These are phyloP conservation scores for Inosperma sp. DNA, from an alignment of 768 basidiomycete species.

Conservation along the genomic window DNA sequence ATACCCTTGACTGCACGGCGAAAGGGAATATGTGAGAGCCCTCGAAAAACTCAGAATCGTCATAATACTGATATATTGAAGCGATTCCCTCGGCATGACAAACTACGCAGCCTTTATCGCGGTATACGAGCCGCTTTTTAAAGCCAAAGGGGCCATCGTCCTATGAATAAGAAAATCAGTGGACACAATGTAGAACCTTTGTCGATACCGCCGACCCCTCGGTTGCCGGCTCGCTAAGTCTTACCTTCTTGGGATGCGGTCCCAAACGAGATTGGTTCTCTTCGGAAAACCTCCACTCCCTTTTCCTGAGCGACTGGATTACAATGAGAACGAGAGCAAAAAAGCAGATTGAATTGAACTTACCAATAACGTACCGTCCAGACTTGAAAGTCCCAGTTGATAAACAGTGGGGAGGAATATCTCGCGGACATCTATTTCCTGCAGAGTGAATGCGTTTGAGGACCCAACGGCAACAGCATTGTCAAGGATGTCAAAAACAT, in stretches of 20 bases:
- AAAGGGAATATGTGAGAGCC: constrained; percentile 14
- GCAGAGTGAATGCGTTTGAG: constrained; percentile 2
- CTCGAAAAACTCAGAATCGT: constrained; percentile 17
- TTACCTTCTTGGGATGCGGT: constrained; percentile 8
- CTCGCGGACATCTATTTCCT: constrained; percentile 16
- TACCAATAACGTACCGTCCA: constrained; percentile 17
- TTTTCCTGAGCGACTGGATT: constrained; percentile 15
- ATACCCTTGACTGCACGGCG: constrained; percentile 13
- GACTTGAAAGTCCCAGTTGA: constrained; percentile 17
- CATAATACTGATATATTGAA: constrained; percentile 14
- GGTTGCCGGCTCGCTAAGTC: constrained; percentile 8
- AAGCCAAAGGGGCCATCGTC: constrained; percentile 17
- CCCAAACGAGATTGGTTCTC: not conserved
- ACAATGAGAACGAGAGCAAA: constrained; percentile 16
- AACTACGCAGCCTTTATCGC: constrained; percentile 19
- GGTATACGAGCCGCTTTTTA: constrained; percentile 19
- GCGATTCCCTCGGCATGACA: constrained; percentile 17
- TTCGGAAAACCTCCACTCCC: constrained; percentile 16
- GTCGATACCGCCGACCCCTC: constrained; percentile 11
- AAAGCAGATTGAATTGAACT: constrained; percentile 11
- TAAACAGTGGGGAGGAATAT: constrained; percentile 16
- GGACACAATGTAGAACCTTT: constrained; percentile 15
- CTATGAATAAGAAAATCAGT: constrained; percentile 12
- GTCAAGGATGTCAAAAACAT: constrained; percentile 19
- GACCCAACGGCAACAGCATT: constrained; percentile 9